Percentiles rank a stretch among this genome's conserved stretches.
These are phyloP conservation scores for Begonia loranthoides DNA, from an alignment of 306 rosid species.

Conservation along the genomic window DNA sequence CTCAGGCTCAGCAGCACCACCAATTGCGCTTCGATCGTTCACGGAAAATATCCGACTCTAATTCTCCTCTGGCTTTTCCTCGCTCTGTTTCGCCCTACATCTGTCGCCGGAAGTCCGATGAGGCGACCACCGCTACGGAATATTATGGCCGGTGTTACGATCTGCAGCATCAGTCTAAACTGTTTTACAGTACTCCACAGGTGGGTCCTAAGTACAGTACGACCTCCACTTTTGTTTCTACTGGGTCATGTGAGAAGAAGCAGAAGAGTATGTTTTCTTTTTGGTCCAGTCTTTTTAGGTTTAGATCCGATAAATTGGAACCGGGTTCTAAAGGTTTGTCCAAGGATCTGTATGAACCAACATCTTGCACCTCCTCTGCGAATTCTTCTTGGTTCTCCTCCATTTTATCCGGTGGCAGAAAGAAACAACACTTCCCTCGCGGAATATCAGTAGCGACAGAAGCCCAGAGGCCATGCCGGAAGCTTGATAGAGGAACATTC, in stretches of 20 bases:
- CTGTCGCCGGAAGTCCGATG: constrained; percentile 30
- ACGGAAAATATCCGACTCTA: constrained; percentile 27
- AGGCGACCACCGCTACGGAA: constrained; percentile 5
- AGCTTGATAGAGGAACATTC: constrained; percentile 74
- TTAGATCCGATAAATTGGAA: constrained; percentile 35
- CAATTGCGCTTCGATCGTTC: constrained; percentile 27
- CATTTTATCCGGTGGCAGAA: constrained; percentile 35
- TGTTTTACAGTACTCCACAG: constrained; percentile 78
- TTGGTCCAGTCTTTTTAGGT: constrained; percentile 19
- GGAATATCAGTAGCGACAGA: constrained; percentile 9
- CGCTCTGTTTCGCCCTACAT: constrained; percentile 91
- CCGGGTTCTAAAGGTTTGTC: constrained; percentile 19
- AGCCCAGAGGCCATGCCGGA: constrained; percentile 12
- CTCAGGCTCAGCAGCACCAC: constrained; percentile 14
- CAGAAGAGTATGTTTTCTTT: constrained; percentile 34
- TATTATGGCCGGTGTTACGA: no score
- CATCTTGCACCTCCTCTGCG: constrained; percentile 15
- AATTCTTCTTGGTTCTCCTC: constrained; percentile 62
- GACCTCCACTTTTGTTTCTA: constrained; percentile 7
- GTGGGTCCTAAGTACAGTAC: constrained; percentile 39
- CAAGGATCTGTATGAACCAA: constrained; percentile 15
- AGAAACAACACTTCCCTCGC: constrained; percentile 8
- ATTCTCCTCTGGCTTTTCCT: constrained; percentile 45
- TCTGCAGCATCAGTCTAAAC: constrained; percentile 6
- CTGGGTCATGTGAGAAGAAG: constrained; percentile 28